These are phyloP conservation scores for Cochlearia excelsa DNA, from an alignment of 345 rosid genomes.

Conservation along the genomic window DNA sequence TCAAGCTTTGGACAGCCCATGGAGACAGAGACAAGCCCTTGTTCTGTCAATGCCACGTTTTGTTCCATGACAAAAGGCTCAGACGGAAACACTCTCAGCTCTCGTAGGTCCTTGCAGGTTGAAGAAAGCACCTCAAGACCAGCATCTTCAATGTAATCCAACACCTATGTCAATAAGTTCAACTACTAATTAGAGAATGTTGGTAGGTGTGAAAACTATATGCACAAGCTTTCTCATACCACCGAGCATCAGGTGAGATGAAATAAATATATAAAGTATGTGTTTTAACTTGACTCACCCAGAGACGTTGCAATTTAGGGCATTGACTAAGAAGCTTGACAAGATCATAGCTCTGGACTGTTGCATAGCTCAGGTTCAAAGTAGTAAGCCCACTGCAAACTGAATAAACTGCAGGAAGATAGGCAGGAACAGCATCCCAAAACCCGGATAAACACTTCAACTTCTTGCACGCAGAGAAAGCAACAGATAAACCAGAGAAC, in stretches of 20 bases:
- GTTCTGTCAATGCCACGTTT: conserved; percentile 76
- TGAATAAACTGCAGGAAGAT: conserved; percentile 71
- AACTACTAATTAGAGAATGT: not conserved
- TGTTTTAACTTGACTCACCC: conserved; percentile 48
- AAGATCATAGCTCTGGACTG: conserved; percentile 65
- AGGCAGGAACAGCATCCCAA: conserved; percentile 84
- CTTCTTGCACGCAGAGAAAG: conserved; percentile 65
- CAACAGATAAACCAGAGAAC: conserved; percentile 48
- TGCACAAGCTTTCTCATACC: not conserved
- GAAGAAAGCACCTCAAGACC: conserved; percentile 77
- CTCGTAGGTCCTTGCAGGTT: conserved; percentile 74
- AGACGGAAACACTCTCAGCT: conserved; percentile 90
- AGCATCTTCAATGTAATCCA: conserved; percentile 86
- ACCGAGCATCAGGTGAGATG: not conserved
- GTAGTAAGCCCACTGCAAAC: conserved; percentile 63
- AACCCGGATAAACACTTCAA: conserved; percentile 78
- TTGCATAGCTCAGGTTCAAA: conserved; percentile 81
- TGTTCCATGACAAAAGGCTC: conserved; percentile 65
- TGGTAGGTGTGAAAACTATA: not conserved
- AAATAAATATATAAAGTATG: not conserved
- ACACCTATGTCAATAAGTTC: conserved; percentile 46
- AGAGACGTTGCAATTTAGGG: conserved; percentile 68
- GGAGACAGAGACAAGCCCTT: conserved; percentile 78
- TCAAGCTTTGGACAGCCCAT: conserved; percentile 83
- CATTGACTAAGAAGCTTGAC: conserved; percentile 70